Evolutionary conservation across 2,329 filamentous ascomycete species (phyloP).

Genomic region (Incumbomyces delicatus): DNA sequence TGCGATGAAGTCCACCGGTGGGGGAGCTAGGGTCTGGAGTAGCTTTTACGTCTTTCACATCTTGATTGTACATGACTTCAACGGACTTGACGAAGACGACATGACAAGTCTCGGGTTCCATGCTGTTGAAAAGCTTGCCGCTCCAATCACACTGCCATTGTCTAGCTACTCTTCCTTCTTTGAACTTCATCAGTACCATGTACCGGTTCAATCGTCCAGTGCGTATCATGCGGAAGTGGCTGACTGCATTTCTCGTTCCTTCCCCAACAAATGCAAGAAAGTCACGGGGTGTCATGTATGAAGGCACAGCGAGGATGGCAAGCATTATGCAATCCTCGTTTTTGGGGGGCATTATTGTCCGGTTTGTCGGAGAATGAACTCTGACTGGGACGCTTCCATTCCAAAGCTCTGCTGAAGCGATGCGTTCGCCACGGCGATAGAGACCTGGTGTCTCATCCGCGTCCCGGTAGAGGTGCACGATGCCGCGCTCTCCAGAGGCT

Average conservation of each 20-base stretch:
- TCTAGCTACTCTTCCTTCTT: constrained; percentile 61
- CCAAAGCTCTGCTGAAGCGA: constrained; percentile 18
- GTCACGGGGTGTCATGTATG: constrained; percentile 83
- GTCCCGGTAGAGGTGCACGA: constrained; percentile 90
- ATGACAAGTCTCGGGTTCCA: constrained; percentile 92
- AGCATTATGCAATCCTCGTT: constrained; percentile 71
- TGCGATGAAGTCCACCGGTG: constrained; percentile 29
- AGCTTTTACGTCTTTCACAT: constrained; percentile 19
- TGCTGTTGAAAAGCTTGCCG: constrained; percentile 82
- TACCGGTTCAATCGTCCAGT: constrained; percentile 84
- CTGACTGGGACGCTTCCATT: constrained; percentile 15
- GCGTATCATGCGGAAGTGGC: constrained; percentile 88
- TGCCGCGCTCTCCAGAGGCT: constrained; percentile 58
- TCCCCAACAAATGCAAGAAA: constrained; percentile 88
- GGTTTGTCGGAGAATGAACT: constrained; percentile 7
- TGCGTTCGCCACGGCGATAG: constrained; percentile 36
- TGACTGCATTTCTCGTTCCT: constrained; percentile 73
- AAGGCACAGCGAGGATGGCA: constrained; percentile 89
- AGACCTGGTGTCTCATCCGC: constrained; percentile 60
- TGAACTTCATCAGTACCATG: constrained; percentile 91
- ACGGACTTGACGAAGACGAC: constrained; percentile 91
- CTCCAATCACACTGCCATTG: constrained; percentile 82
- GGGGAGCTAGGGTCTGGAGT: constrained; percentile 25
- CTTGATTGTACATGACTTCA: constrained; percentile 59
- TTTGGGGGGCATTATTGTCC: constrained; percentile 19